Base-by-base conservation (phyloP, 1,284 basidiomycete species). In the Irpex rosettiformis region DNA sequence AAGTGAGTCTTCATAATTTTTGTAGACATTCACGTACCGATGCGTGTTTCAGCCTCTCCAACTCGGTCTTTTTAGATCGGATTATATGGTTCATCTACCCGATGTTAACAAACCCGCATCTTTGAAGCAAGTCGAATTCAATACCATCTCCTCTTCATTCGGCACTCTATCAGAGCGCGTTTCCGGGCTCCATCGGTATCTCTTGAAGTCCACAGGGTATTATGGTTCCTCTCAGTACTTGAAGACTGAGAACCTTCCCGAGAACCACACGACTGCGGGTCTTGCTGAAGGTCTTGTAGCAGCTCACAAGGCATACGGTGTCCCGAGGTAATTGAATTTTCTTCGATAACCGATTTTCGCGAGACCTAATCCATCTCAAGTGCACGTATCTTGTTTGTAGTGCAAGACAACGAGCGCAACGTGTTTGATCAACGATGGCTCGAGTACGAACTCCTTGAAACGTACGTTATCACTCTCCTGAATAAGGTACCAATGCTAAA, bases 101-200 rank as follows among this genome's bases (percentile, higher is more conserved):
- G 65, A 67, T 1, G 57, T 66, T 3, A 71, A 73, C 24, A 73
- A 77, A 5, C 64, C 73, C 0, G 65, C 85, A 8, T 75, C 78
- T 27, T 76, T 99, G 60, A 97, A 95, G 72, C 96, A 99, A 76
- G 96, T 99, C 55, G 97, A 99, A 72, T 97, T 98, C 75, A 99
- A 99, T 72, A 98, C 96, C 4, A 96, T 98, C 64, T 94, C 95
- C 0, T 86, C 90, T 0, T 94, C 93, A 1, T 98, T 98, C 69
- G 96, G 95, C 1, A 72, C 87, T 0, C 77, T 98, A 13, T 93
- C 91, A 2, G 83, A 94, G 60, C 82, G 81, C 45, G 82, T 85
- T 5, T 82, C 89, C 16, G 82, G 83, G 24, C 73, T 98, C 69
- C 96, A 98, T 73, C 79, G 84, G 93, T 94, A 24, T 18, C 43